A percentile compares a stretch with the other conserved stretches of the same genome.
Conservation (phyloP, 2,329 filamentous ascomycete species). For the Ramichloridium luteum region DNA sequence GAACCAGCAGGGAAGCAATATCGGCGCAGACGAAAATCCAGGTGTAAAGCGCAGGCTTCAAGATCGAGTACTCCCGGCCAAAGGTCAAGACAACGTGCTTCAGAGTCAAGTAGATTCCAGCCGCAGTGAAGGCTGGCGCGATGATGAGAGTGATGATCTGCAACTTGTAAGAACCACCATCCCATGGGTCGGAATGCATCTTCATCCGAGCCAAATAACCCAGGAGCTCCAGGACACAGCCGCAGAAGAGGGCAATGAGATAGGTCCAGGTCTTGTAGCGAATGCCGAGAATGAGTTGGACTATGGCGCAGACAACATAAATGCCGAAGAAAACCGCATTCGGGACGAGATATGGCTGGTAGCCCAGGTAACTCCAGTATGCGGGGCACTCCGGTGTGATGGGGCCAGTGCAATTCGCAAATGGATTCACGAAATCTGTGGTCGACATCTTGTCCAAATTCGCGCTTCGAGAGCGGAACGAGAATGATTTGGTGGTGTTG, state of each 20-base stretch:
- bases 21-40: slow-evolving; percentile 41
- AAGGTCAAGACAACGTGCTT: slow-evolving; percentile 36
- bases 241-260: slow-evolving; percentile 29
- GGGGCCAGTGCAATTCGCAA: slow-evolving; percentile 13
- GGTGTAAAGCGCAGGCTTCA: slow-evolving; percentile 35
- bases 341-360: slow-evolving; percentile 27
- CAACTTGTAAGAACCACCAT: slow-evolving; percentile 29
- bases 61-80: slow-evolving; percentile 29
- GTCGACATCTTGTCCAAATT: no score
- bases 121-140: slow-evolving; percentile 33
- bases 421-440: not conserved
- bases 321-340: slow-evolving; percentile 30
- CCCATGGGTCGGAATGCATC: slow-evolving; percentile 32
- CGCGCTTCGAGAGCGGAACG: no score
- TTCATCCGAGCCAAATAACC: slow-evolving; percentile 34
- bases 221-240: slow-evolving; percentile 30
- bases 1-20: slow-evolving; percentile 47
- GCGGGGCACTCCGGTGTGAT: slow-evolving; percentile 25
- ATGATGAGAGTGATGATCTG: slow-evolving; percentile 34
- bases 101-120: slow-evolving; percentile 36
- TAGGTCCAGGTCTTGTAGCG: slow-evolving; percentile 28
- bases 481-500: no score
- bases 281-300: slow-evolving; percentile 25
- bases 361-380: slow-evolving; percentile 28
- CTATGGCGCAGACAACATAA: slow-evolving; percentile 25